phyloP scores from a whole-genome alignment of 2,329 filamentous ascomycete genomes.

The Aspergillus fumigatiaffinis region DNA sequence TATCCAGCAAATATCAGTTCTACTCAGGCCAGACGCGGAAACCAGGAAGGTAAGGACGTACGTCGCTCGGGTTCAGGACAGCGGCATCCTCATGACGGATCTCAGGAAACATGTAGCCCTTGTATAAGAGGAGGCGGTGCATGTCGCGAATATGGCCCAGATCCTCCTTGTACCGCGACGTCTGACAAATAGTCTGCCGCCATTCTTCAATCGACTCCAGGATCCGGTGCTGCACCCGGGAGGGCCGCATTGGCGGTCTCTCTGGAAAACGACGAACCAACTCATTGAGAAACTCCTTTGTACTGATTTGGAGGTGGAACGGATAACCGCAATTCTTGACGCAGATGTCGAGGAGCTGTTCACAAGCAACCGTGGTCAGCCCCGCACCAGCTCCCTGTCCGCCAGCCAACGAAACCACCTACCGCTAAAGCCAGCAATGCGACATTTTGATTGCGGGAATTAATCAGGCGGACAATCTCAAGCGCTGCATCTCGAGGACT shows the following conservation, averaged over 20 bases:
- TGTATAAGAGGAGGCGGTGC: slow-evolving; percentile 92
- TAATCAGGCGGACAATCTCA: slow-evolving; percentile 89
- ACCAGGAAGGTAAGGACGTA: slow-evolving; percentile 49
- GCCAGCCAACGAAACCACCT: slow-evolving; percentile 27
- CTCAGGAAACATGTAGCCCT: slow-evolving; percentile 94
- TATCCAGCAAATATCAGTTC: slow-evolving; percentile 23
- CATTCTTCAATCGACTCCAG: slow-evolving; percentile 97
- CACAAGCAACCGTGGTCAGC: slow-evolving; percentile 13
- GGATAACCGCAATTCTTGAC: slow-evolving; percentile 99
- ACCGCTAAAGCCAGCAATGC: slow-evolving; percentile 78
- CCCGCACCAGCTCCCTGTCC: slow-evolving; percentile 2
- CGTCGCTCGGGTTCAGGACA: slow-evolving; percentile 93
- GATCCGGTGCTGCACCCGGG: slow-evolving; percentile 85
- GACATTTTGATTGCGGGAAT: slow-evolving; percentile 95
- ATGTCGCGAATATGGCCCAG: slow-evolving; percentile 95
- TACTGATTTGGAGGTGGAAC: slow-evolving; percentile 96
- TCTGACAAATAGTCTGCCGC: slow-evolving; percentile 97
- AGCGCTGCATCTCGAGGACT: slow-evolving; percentile 88
- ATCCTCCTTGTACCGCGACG: slow-evolving; percentile 95
- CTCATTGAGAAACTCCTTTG: slow-evolving; percentile 98
- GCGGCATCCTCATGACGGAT: slow-evolving; percentile 90
- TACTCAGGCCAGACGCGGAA: neutral
- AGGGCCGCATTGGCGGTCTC: slow-evolving; percentile 78
- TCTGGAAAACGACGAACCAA: slow-evolving; percentile 94
- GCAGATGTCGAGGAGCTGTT: slow-evolving; percentile 86